These are phyloP conservation scores for Diversispora eburnea DNA, from an alignment of 192 early-diverging fungal species.

Conservation along the genomic window DNA sequence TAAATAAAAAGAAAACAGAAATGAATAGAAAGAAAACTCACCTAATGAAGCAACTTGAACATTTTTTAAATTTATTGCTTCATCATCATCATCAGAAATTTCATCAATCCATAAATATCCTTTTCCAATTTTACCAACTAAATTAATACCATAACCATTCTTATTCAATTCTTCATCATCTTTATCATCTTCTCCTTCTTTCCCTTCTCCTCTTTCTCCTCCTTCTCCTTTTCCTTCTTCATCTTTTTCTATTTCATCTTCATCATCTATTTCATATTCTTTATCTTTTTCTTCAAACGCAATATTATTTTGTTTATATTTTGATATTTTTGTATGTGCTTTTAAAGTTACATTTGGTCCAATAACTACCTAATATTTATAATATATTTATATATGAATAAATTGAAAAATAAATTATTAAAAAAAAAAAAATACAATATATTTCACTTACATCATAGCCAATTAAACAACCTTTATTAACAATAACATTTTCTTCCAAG, in stretches of 20 bases:
- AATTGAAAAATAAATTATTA: background rate
- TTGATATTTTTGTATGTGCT: constrained; percentile 60
- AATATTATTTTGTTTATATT: constrained; percentile 20
- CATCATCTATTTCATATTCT: constrained; percentile 43
- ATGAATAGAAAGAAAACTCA: background rate
- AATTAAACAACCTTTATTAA: constrained; percentile 75
- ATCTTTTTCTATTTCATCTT: constrained; percentile 36
- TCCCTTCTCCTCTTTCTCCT: constrained; percentile 14
- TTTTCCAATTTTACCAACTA: constrained; percentile 55
- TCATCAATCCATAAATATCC: constrained; percentile 58
- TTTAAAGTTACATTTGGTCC: constrained; percentile 72
- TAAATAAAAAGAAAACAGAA: too few relatives aligned
- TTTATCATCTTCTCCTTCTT: too few relatives aligned
- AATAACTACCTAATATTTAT: constrained; percentile 47
- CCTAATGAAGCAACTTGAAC: constrained; percentile 49
- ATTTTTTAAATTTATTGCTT: constrained; percentile 57
- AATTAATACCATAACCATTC: constrained; percentile 33
- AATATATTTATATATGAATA: background rate
- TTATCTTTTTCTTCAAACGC: background rate
- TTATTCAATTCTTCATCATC: constrained; percentile 16
- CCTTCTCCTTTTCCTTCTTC: constrained; percentile 31
- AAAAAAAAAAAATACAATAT: background rate
- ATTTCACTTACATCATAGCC: constrained; percentile 48
- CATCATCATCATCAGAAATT: constrained; percentile 38
- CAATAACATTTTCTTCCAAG: constrained; percentile 59